Evolutionary conservation across 352 stramenopile species (phyloP).

Genomic region (Phytophthora hibernalis): DNA sequence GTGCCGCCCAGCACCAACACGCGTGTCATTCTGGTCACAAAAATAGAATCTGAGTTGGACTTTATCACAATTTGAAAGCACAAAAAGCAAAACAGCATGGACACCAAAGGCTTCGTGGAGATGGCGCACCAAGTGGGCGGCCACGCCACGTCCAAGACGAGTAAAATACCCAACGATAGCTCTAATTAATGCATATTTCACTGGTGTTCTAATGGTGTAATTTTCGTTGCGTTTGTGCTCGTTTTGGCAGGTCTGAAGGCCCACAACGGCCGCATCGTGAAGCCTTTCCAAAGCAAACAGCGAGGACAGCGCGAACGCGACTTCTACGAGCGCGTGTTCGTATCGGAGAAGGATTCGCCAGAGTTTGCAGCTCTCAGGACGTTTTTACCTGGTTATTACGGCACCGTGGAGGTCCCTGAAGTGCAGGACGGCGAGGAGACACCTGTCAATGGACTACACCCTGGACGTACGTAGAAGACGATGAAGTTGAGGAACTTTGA

Average conservation of each 20-base stretch:
- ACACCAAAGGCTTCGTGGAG: slow-evolving; percentile 39
- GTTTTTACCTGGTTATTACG: slow-evolving; percentile 75
- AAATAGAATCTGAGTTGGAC: slow-evolving; percentile 14
- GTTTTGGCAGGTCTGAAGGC: slow-evolving; percentile 62
- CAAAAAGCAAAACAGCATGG: slow-evolving; percentile 3
- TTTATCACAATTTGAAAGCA: slow-evolving; percentile 4
- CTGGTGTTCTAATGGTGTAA: not conserved
- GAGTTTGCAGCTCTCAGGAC: slow-evolving; percentile 41
- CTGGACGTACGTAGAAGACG: slow-evolving; percentile 36
- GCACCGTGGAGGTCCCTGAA: slow-evolving; percentile 49
- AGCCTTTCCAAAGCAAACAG: slow-evolving; percentile 87
- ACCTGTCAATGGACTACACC: slow-evolving; percentile 28
- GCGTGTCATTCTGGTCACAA: slow-evolving; percentile 32
- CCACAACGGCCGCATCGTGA: slow-evolving; percentile 74
- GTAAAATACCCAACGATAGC: slow-evolving; percentile 30
- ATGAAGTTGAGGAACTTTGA: not conserved
- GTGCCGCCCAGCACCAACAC: slow-evolving; percentile 66
- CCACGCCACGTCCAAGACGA: slow-evolving; percentile 73
- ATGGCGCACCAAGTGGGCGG: slow-evolving; percentile 86
- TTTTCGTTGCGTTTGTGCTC: not conserved
- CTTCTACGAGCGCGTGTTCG: slow-evolving; percentile 82
- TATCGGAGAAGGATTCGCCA: slow-evolving; percentile 16
- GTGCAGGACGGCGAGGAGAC: slow-evolving; percentile 15
- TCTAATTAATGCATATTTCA: not conserved
- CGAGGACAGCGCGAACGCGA: slow-evolving; percentile 74